Evolutionary conservation across 352 stramenopile genomes (phyloP).

Genomic region (Peronospora destructor): DNA sequence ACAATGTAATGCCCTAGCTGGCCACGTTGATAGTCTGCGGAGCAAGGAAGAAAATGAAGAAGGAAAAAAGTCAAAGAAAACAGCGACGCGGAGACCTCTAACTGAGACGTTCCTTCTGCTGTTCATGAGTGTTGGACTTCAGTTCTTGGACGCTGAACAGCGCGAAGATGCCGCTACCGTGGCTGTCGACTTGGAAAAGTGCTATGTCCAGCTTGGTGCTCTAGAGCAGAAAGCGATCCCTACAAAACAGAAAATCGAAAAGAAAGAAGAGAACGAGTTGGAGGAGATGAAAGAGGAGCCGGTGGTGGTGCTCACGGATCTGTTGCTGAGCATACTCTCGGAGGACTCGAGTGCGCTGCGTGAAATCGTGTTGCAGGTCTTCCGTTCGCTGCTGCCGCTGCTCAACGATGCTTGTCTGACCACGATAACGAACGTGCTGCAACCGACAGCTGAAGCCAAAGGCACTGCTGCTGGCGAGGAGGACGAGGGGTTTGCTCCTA

Average conservation of each 20-base stretch:
- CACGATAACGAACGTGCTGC: constrained; percentile 67
- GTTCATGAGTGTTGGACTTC: constrained; percentile 66
- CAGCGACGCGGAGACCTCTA: constrained; percentile 30
- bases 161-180: constrained; percentile 52
- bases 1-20: constrained; percentile 16
- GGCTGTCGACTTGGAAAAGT: constrained; percentile 61
- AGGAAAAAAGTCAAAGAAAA: constrained; percentile 24
- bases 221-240: constrained; percentile 11
- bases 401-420: constrained; percentile 52
- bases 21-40: constrained; percentile 33
- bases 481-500: constrained; percentile 41
- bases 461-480: constrained; percentile 29
- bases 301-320: constrained; percentile 73
- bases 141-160: constrained; percentile 63
- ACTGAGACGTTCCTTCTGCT: constrained; percentile 62
- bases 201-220: constrained; percentile 48
- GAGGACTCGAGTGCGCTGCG: constrained; percentile 80
- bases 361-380: constrained; percentile 77
- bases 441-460: constrained; percentile 30
- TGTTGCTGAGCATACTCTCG: constrained; percentile 75
- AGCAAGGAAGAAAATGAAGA: constrained; percentile 28
- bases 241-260: constrained; percentile 32
- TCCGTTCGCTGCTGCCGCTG: constrained; percentile 64
- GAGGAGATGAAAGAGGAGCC: constrained; percentile 35
- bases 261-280: constrained; percentile 22